phyloP scores from a whole-genome alignment of 1,139 yeast genomes.

The Debaryomycetaceae sp. region DNA sequence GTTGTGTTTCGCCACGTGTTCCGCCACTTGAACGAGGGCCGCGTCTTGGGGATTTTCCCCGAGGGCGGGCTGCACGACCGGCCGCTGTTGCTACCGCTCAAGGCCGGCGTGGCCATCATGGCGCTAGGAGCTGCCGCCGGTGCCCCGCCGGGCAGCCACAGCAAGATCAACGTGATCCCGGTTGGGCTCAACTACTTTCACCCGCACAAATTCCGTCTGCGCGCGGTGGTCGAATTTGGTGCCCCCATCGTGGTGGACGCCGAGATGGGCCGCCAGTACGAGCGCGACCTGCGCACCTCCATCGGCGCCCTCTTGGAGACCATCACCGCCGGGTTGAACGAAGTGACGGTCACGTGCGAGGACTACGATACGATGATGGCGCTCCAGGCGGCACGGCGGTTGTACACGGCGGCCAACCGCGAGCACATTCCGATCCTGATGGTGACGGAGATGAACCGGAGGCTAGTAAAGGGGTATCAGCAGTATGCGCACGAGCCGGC shows the following conservation, averaged over 20 bases:
- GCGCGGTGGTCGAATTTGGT: conserved; percentile 47
- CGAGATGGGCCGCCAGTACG: conserved; percentile 21
- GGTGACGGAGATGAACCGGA: conserved; percentile 44
- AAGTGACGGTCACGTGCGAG: conserved; percentile 29
- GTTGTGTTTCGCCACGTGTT: conserved; percentile 60
- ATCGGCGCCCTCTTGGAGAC: conserved; percentile 19
- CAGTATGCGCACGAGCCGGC: conserved; percentile 32
- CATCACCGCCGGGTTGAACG: conserved; percentile 24
- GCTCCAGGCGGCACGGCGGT: conserved; percentile 36
- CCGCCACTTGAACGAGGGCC: conserved; percentile 51
- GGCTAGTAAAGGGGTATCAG: conserved; percentile 39
- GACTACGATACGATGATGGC: conserved; percentile 32
- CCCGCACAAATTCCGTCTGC: conserved; percentile 42
- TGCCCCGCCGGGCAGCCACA: conserved; percentile 24
- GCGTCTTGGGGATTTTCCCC: conserved; percentile 66
- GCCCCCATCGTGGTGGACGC: conserved; percentile 37
- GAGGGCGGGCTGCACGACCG: conserved; percentile 49
- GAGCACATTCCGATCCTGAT: conserved; percentile 37
- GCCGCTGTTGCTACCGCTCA: conserved; percentile 37
- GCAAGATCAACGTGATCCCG: conserved; percentile 36
- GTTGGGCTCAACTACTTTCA: conserved; percentile 47
- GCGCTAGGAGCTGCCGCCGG: conserved; percentile 42
- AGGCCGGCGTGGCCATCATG: conserved; percentile 48
- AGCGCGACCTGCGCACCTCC: conserved; percentile 14
- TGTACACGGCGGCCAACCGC: conserved; percentile 33